Base-by-base conservation (phyloP, 306 rosid species). In the Citrullus colocynthis region DNA sequence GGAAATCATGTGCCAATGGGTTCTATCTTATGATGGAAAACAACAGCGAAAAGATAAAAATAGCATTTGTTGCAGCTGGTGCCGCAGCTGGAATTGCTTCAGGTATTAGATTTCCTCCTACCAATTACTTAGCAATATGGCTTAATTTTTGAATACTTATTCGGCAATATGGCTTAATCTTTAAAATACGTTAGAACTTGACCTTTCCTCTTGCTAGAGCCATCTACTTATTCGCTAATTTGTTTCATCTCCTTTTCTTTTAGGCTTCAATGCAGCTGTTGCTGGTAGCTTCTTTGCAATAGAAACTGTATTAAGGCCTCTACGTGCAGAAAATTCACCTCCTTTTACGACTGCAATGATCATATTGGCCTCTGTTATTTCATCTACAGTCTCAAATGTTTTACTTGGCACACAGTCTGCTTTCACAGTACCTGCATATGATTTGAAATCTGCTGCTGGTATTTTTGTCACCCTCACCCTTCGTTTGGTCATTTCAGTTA, bases 381-480 rank as follows among this genome's bases (percentile, higher is more conserved):
- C 99, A 8, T 95, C 99, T 24, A 92, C 99, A 20, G 99, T 95
- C 70, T 90, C 97, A 54, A 95, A 87, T 86, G 97, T 92, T 88
- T 84, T 88, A 78, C 93, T 88, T 59, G 99, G 96, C 76, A 84
- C 95, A 9, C 88, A 91, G 73, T 92, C 97, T 59, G 99, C 99
- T 61, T 95, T 95, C 84, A 89, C 93, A 17, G 95, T 95, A 79
- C 99, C 99, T 30, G 37, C 85, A 16, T 95, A 95, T 74, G 97
- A 95, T 81, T 86, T 95, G 85, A 95, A 95, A 92, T 95, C 99
- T 84, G 99, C 99, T 78, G 99, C 99, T 71, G 99, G 98, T 95
- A 85, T 77, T 24, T 74, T 73, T 57, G 64, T 83, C 59, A 62
- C 60, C 73, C 66, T 69, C 75, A 75, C 34, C 41, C 52, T 63